phyloP scores from a whole-genome alignment of 805 yeast genomes.

The Ogataea trehalophila region DNA sequence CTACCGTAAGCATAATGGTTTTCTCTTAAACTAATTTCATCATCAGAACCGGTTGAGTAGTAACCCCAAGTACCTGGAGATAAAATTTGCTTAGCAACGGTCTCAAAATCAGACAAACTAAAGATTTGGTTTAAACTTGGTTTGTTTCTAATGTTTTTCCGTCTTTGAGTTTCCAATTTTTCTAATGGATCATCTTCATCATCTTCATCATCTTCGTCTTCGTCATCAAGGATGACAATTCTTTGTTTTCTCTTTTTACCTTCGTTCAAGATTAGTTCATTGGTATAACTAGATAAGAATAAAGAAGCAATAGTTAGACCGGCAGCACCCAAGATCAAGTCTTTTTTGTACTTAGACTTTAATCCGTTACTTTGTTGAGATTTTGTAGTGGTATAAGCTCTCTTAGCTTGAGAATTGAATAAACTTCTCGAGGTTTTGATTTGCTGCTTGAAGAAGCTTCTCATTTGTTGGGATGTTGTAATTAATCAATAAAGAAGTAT shows the following conservation, averaged over 20 bases:
- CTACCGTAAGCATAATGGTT: slow-evolving; percentile 85
- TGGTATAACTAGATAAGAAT: background rate
- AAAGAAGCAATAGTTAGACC: slow-evolving; percentile 1
- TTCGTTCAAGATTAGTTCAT: slow-evolving; percentile 12
- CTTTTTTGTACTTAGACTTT: background rate
- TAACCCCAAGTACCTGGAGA: slow-evolving; percentile 82
- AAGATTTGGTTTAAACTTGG: slow-evolving; percentile 69
- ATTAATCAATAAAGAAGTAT: no score
- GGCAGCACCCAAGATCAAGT: slow-evolving; percentile 1
- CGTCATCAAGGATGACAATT: slow-evolving; percentile 22
- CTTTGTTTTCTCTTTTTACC: slow-evolving; percentile 14
- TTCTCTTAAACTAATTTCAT: slow-evolving; percentile 82
- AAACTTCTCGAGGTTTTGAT: no score
- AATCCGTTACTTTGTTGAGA: background rate
- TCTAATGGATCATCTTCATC: slow-evolving; percentile 23
- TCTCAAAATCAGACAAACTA: slow-evolving; percentile 81
- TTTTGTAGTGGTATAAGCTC: slow-evolving; percentile 1
- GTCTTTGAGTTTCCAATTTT: slow-evolving; percentile 35
- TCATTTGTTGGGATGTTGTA: no score
- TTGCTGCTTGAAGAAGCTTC: no score
- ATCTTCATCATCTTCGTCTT: slow-evolving; percentile 21
- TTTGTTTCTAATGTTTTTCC: slow-evolving; percentile 39
- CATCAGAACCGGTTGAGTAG: slow-evolving; percentile 86
- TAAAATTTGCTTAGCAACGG: slow-evolving; percentile 72
- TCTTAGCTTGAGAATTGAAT: background rate